phyloP scores from a whole-genome alignment of 345 rosid species.

The Eucalyptus victrix region DNA sequence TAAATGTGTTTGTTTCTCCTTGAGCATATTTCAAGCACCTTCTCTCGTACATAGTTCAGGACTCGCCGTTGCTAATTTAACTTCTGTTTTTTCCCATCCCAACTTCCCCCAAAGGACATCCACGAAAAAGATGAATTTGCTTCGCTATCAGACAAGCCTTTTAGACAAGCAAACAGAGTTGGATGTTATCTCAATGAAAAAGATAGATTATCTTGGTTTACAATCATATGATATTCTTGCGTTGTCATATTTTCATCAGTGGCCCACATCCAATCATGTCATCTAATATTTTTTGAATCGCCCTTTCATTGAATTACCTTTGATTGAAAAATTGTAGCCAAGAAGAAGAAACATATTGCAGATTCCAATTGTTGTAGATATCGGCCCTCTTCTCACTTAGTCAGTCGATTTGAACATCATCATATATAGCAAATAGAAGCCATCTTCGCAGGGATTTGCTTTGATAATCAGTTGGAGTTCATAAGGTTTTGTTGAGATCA shows the following conservation, averaged over 20 bases:
- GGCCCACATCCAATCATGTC: conserved; percentile 2
- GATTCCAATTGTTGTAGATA: neutral
- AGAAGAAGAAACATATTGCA: neutral
- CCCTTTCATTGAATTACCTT: neutral
- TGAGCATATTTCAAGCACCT: neutral
- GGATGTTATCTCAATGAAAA: neutral
- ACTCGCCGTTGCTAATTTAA: neutral
- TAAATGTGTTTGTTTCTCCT: neutral
- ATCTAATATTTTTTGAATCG: neutral
- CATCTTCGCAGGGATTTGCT: neutral
- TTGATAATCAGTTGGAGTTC: neutral
- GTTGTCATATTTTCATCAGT: neutral
- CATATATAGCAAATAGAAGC: neutral
- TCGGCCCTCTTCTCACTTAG: neutral
- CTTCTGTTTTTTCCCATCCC: neutral
- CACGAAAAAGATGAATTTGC: neutral
- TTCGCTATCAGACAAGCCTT: neutral
- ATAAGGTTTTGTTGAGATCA: neutral
- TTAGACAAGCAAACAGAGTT: neutral
- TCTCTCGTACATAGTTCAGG: neutral
- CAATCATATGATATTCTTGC: neutral
- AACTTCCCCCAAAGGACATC: neutral
- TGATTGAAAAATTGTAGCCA: too few species aligned
- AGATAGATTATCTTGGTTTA: neutral
- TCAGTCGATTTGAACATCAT: neutral